Conservation (phyloP, 305 asterid genomes). For the Ilex paraguariensis region DNA sequence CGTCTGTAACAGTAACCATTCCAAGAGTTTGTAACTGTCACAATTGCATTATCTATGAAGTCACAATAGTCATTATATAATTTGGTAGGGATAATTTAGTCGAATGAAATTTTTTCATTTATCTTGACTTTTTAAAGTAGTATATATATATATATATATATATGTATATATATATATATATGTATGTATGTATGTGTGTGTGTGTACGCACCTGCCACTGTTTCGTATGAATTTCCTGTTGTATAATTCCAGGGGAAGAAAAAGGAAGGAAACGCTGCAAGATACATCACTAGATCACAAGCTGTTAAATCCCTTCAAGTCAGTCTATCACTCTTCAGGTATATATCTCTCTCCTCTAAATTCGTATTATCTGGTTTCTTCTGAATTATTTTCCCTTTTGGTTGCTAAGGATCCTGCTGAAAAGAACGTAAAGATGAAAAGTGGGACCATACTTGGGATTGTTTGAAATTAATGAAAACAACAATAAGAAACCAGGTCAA, state of each 20-base stretch:
- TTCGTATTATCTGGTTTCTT: neutral
- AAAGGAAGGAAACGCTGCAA: conserved; percentile 96
- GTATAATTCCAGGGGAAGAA: conserved; percentile 69
- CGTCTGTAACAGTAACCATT: no score
- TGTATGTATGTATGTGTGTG: no score
- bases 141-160: no score
- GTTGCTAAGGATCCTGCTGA: neutral
- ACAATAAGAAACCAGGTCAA: no score
- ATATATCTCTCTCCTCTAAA: neutral
- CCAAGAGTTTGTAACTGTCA: no score
- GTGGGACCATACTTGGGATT: neutral
- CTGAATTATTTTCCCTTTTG: neutral
- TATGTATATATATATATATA: no score
- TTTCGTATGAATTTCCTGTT: neutral
- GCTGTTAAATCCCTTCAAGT: conserved; percentile 79
- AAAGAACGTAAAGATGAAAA: neutral
- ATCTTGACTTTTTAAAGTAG: no score
- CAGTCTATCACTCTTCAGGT: conserved; percentile 86
- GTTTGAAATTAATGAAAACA: no score
- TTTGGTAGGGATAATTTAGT: no score
- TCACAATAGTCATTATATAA: no score
- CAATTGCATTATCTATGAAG: no score
- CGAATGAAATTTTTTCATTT: no score
- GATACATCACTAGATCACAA: conserved; percentile 83
- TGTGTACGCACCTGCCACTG: neutral